These are phyloP conservation scores for Bipolaris oryzae DNA, from an alignment of 2,329 filamentous ascomycete genomes.

Conservation along the genomic window DNA sequence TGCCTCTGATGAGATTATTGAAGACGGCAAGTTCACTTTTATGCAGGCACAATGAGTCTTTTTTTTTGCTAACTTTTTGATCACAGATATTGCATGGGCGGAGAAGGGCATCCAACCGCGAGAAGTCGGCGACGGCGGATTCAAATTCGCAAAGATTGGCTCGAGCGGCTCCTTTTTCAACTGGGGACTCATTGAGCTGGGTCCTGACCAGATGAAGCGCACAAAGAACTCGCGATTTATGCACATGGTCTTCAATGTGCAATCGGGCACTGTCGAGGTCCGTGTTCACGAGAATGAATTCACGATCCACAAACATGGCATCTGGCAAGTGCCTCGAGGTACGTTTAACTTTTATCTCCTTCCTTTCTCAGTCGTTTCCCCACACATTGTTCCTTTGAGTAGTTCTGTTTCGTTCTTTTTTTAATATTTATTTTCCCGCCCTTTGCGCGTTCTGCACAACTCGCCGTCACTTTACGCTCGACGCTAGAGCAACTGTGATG, in stretches of 20 bases:
- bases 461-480: slow-evolving; percentile 36
- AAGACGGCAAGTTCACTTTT: slow-evolving; percentile 45
- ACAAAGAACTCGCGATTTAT: slow-evolving; percentile 93
- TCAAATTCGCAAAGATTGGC: slow-evolving; percentile 83
- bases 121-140: slow-evolving; percentile 69
- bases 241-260: slow-evolving; percentile 96
- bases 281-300: slow-evolving; percentile 78
- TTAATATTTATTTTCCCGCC: background rate
- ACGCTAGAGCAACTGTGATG: slow-evolving; percentile 8
- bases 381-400: background rate
- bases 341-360: slow-evolving; percentile 48
- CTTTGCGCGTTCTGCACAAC: slow-evolving; percentile 33
- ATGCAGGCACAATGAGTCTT: background rate
- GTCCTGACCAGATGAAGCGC: slow-evolving; percentile 80
- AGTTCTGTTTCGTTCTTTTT: background rate
- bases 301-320: slow-evolving; percentile 82
- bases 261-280: slow-evolving; percentile 80
- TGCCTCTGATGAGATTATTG: slow-evolving; percentile 58
- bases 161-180: slow-evolving; percentile 73
- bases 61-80: slow-evolving; percentile 22
- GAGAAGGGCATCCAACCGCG: slow-evolving; percentile 62
- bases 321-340: slow-evolving; percentile 97
- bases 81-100: slow-evolving; percentile 65
- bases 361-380: background rate
- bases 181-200: slow-evolving; percentile 86